A percentile compares a stretch with the other conserved stretches of the same genome.
Conservation (phyloP, 352 stramenopile genomes). For the Peronospora farinosa region DNA sequence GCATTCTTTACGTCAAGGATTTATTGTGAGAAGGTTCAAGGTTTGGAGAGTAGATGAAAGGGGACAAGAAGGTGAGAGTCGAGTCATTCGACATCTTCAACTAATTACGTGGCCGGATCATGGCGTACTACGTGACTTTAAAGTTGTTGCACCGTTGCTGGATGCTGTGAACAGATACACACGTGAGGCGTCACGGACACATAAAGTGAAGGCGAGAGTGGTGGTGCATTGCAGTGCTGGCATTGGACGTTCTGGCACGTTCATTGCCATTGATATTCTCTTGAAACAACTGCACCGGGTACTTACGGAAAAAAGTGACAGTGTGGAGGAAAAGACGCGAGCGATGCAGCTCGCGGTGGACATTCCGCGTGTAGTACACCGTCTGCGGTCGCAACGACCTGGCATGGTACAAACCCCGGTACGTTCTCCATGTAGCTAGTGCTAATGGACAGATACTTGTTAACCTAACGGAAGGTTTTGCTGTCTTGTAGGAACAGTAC, state of each 20-base stretch:
- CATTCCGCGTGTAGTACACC: slow-evolving; percentile 50
- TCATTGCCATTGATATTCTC: slow-evolving; percentile 81
- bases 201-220: slow-evolving; percentile 29
- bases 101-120: slow-evolving; percentile 79
- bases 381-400: slow-evolving; percentile 59
- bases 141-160: slow-evolving; percentile 66
- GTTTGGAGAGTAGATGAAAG: slow-evolving; percentile 29
- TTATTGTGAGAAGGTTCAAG: slow-evolving; percentile 50
- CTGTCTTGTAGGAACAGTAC: slow-evolving; percentile 64
- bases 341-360: slow-evolving; percentile 41
- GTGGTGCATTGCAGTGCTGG: slow-evolving; percentile 78
- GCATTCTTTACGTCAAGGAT: slow-evolving; percentile 26
- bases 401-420: slow-evolving; percentile 83
- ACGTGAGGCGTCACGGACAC: slow-evolving; percentile 19
- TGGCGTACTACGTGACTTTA: slow-evolving; percentile 65
- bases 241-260: slow-evolving; percentile 74
- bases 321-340: slow-evolving; percentile 16
- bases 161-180: slow-evolving; percentile 53
- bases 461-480: slow-evolving; percentile 1
- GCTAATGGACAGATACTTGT: neutral
- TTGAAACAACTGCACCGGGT: slow-evolving; percentile 45
- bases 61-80: slow-evolving; percentile 22
- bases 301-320: slow-evolving; percentile 4
- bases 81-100: slow-evolving; percentile 62
- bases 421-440: slow-evolving; percentile 15